Evolutionary conservation across 2,329 filamentous ascomycete species (phyloP).

Genomic region (Penicillium sp.): DNA sequence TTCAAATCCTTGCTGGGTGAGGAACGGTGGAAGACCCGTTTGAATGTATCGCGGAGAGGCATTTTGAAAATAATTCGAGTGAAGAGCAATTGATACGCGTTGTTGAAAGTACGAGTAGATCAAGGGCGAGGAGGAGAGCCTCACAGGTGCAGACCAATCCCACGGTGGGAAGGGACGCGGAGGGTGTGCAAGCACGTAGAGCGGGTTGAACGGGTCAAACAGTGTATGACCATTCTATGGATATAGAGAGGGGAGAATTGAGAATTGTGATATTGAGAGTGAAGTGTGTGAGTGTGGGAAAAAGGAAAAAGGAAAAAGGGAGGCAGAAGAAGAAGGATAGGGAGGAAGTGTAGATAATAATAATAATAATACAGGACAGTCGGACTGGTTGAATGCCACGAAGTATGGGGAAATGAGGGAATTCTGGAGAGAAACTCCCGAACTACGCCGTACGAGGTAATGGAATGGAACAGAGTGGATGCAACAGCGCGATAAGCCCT

Average conservation of each 20-base stretch:
- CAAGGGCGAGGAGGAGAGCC: slow-evolving; percentile 12
- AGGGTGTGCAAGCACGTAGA: slow-evolving; percentile 44
- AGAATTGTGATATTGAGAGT: too few species aligned
- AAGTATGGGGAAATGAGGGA: slow-evolving; percentile 9
- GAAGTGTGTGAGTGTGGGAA: slow-evolving; percentile 4
- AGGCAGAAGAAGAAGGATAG: slow-evolving; percentile 7
- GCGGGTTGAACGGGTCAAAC: slow-evolving; percentile 25
- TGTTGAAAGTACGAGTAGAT: slow-evolving; percentile 16
- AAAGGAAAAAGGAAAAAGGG: slow-evolving; percentile 2
- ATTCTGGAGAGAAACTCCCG: slow-evolving; percentile 4
- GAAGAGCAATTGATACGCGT: slow-evolving; percentile 11
- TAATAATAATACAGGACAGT: too few species aligned
- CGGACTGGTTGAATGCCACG: background rate
- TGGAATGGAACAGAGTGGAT: slow-evolving; percentile 18
- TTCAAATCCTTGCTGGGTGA: slow-evolving; percentile 31
- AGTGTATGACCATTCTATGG: slow-evolving; percentile 39
- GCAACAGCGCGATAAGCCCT: slow-evolving; percentile 27
- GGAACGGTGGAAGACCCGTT: slow-evolving; percentile 43
- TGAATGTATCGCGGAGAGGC: slow-evolving; percentile 48
- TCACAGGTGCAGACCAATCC: slow-evolving; percentile 41
- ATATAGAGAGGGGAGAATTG: slow-evolving; percentile 8
- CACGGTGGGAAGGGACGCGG: slow-evolving; percentile 39
- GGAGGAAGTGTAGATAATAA: background rate
- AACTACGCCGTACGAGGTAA: slow-evolving; percentile 8
- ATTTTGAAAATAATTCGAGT: slow-evolving; percentile 34